Percentiles rank a stretch among this genome's conserved stretches.
phyloP scores from a whole-genome alignment of 129 eudicot species.

The Mikania micrantha region DNA sequence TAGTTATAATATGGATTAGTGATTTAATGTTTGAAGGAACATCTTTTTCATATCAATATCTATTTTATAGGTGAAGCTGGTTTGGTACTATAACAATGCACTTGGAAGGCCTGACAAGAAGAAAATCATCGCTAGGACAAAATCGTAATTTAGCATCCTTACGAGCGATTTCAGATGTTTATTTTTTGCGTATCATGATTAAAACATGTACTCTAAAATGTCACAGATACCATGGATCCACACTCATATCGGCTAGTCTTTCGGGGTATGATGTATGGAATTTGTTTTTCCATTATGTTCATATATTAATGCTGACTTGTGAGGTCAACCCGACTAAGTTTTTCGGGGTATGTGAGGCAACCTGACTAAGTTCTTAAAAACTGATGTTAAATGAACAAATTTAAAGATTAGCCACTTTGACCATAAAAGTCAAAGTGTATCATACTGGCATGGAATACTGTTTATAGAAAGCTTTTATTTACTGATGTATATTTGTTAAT shows the following conservation, averaged over 20 bases:
- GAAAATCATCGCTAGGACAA: slow-evolving; percentile 78
- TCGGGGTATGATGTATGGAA: slow-evolving; percentile 56
- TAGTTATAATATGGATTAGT: not conserved
- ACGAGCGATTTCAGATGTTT: not conserved
- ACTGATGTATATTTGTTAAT: not conserved
- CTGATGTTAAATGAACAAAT: not conserved
- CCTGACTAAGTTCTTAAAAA: too few species aligned
- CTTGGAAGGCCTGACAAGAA: slow-evolving; percentile 93
- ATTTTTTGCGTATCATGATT: not conserved
- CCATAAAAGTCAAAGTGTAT: slow-evolving; percentile 10
- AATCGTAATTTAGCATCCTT: slow-evolving; percentile 52
- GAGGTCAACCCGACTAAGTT: slow-evolving; percentile 9
- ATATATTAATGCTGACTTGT: not conserved
- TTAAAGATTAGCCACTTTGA: slow-evolving; percentile 9
- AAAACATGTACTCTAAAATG: slow-evolving; percentile 9
- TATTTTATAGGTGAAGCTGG: slow-evolving; percentile 80
- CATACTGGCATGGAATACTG: not conserved
- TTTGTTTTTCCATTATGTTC: not conserved
- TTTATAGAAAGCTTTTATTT: not conserved
- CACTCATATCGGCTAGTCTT: slow-evolving; percentile 86
- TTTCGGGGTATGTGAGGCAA: too few species aligned
- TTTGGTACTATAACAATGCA: slow-evolving; percentile 97
- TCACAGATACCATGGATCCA: slow-evolving; percentile 92
- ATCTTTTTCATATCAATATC: not conserved
- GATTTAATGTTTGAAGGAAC: not conserved